These are phyloP conservation scores for Cyclospora cayetanensis DNA, from an alignment of 169 alveolate species.

Conservation along the genomic window DNA sequence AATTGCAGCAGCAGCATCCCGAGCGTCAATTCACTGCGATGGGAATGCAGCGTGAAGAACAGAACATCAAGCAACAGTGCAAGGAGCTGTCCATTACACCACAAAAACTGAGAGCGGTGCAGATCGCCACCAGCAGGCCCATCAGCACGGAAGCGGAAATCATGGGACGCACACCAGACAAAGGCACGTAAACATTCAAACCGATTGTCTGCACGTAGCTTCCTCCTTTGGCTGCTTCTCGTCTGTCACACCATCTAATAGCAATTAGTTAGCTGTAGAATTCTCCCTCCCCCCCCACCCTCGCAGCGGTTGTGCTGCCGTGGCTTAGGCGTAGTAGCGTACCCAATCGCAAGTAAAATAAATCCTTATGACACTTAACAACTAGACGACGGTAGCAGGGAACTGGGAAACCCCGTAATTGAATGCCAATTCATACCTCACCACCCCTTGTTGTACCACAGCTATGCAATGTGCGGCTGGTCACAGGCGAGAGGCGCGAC, in stretches of 20 bases:
- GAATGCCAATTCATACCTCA: background rate
- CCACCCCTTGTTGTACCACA: background rate
- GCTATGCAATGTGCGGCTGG: background rate
- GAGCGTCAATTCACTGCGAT: background rate
- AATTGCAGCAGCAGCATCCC: conserved; percentile 17
- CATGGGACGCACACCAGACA: background rate
- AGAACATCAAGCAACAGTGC: background rate
- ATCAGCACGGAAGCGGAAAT: background rate
- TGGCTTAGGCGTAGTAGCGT: too few relatives aligned
- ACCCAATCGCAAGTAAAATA: background rate
- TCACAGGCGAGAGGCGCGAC: conserved; percentile 25
- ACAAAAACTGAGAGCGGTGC: background rate
- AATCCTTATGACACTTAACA: too few relatives aligned
- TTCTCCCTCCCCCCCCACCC: too few relatives aligned
- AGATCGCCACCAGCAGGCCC: background rate
- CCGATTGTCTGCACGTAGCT: too few relatives aligned
- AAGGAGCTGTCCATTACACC: background rate
- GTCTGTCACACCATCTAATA: too few relatives aligned
- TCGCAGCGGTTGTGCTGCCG: too few relatives aligned
- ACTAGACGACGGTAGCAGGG: background rate
- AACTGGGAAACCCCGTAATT: background rate
- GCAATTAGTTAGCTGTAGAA: too few relatives aligned
- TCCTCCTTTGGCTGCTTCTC: too few relatives aligned
- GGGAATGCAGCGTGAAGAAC: background rate
- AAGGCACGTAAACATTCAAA: background rate